Evolutionary conservation across 495 filamentous ascomycete species (phyloP).

Genomic region (Penicillium argentinense): DNA sequence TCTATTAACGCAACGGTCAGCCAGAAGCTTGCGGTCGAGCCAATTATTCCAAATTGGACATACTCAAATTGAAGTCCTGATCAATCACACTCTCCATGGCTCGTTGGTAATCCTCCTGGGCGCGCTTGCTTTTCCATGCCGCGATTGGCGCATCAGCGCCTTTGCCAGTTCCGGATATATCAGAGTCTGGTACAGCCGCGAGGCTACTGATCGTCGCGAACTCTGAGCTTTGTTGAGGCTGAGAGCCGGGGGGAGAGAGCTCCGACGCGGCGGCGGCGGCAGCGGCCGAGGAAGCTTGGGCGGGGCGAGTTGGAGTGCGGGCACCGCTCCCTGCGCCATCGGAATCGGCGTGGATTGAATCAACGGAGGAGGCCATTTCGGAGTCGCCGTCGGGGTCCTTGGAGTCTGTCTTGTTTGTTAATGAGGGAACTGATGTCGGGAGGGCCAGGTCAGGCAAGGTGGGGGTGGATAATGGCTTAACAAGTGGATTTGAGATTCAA

Average conservation of each 20-base stretch:
- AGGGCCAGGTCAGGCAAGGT: not conserved
- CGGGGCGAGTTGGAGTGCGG: conserved; percentile 36
- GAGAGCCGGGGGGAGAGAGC: conserved; percentile 57
- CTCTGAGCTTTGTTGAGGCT: conserved; percentile 30
- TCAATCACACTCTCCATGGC: conserved; percentile 50
- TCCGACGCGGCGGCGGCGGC: conserved; percentile 32
- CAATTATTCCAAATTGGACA: conserved; percentile 7
- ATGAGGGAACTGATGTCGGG: not conserved
- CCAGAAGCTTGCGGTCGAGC: not conserved
- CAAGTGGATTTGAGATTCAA: too few species aligned
- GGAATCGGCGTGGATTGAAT: conserved; percentile 35
- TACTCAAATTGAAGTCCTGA: conserved; percentile 49
- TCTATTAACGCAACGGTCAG: conserved; percentile 24
- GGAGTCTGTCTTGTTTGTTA: conserved; percentile 13
- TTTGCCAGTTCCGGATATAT: not conserved
- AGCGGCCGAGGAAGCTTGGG: conserved; percentile 14
- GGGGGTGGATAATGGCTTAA: not conserved
- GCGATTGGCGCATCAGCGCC: conserved; percentile 43
- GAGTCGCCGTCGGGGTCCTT: conserved; percentile 57
- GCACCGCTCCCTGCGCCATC: conserved; percentile 33
- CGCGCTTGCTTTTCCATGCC: conserved; percentile 59
- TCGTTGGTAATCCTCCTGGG: conserved; percentile 59
- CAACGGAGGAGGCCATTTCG: conserved; percentile 56
- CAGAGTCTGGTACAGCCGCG: not conserved
- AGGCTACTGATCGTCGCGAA: conserved; percentile 3